Base-by-base conservation (phyloP, 139 green algal genomes). In the Gonium pectorale region DNA sequence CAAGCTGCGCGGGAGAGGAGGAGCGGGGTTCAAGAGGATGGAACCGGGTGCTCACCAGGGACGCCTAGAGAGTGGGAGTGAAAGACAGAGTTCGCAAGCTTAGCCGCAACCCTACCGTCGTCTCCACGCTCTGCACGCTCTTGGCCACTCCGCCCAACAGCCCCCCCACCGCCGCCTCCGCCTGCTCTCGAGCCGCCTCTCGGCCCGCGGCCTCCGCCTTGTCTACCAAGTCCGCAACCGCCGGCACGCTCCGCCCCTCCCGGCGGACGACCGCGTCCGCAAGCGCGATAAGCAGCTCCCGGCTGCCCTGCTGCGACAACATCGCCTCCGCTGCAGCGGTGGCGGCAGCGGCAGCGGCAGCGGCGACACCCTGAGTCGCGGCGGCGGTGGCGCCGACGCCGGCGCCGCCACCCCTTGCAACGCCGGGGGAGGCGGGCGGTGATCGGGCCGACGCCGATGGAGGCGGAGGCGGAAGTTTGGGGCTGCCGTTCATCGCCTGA, bases 91-190 rank as follows among this genome's bases (percentile, higher is more conserved):
- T n/a, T n/a, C n/a, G n/a, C n/a, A n/a, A n/a, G n/a, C n/a, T n/a
- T n/a, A n/a, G n/a, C n/a, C n/a, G n/a, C n/a, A n/a, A n/a, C n/a
- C 74, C 22, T 56, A 81, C 74, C 74, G 74, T 67, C 9, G 21
- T 22, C 56, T 70, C 74, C 11, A 70, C 15, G 5, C 9, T 27
- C 74, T 70, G 56, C 8, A 81, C 38, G 40, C 56, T 17, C 19
- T 67, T 29, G 2, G 40, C 74, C 27, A 81, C n/a, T 9, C 56
- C 38, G 19, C 33, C 52, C 74, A 81, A 56, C 74, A 81, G 27
- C 27, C 27, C 11, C 13, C 56, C 38, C 56, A 81, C 5, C 0
- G 7, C 38, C 26, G 8, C 56, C 74, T 81, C 52, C 27, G 59
- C 33, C 19, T 64, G 17, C 19, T 26, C 56, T n/a, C 17, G 26